Evolutionary conservation across 208 protist species (phyloP), one percentile per base, ranked within the genome.

Genomic region (Trypanosoma congolense): DNA sequence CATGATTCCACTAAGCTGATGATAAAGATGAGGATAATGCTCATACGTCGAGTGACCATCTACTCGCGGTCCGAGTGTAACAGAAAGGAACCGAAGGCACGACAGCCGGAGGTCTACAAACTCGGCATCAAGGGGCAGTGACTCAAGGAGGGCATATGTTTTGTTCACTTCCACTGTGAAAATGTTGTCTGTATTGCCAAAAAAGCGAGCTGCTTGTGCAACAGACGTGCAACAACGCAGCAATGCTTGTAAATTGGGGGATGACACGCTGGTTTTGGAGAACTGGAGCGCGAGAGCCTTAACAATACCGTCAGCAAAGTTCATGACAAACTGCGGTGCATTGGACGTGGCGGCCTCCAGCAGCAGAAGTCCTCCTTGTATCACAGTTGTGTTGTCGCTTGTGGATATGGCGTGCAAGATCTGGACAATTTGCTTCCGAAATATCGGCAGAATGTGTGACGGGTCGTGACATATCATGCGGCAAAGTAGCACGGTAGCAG

Each of bases 381-480:
- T 65, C 0, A 56, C 77, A 47, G 61, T 70, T 53, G 61, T 63
- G 56, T 83, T 89, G 48, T 76, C 80, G 10, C 63, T 71, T 2
- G 64, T 62, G 38, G 68, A 71, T 6, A 94, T 65, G 12, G 75
- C 62, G 49, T 86, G 69, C 9, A 94, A 30, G 42, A 87, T 75
- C 1, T 70, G 70, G 9, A 84, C 56, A 61, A 94, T 77, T 53
- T 89, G 77, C 47, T 90, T 80, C 0, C 87, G 71, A 43, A 94
- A 61, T 19, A 80, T 75, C 3, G 80, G 87, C 24, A 94, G 69
- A 54, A 91, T 90, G 66, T 90, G 79, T 9, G 87, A 90, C 2
- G 80, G 83, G 70, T 91, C 77, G 59, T 91, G 86, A 31, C 48
- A 64, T 44, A 88, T 76, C 83, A 94, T 87, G 42, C 74, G 65